phyloP scores from a whole-genome alignment of 371 early-diverging fungal genomes.

The Thermomucor indicae-seudaticae region DNA sequence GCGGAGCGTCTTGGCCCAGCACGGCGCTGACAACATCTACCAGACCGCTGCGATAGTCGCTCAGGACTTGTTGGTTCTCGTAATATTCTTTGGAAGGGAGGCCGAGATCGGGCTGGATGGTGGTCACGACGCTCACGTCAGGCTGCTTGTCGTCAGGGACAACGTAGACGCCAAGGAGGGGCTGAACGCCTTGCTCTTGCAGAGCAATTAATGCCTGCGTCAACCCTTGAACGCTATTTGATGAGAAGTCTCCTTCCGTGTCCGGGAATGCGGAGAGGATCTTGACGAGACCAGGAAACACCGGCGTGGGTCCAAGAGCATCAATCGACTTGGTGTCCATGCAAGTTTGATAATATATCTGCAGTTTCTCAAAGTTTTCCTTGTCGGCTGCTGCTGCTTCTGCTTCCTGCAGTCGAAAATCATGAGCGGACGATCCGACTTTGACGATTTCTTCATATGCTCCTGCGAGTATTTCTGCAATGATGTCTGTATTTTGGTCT shows the following conservation, averaged over 20 bases:
- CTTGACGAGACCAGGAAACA: slow-evolving; percentile 24
- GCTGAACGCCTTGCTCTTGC: slow-evolving; percentile 6
- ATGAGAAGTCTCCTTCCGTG: background rate
- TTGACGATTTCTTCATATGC: slow-evolving; percentile 15
- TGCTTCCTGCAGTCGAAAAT: slow-evolving; percentile 8
- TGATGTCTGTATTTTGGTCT: background rate
- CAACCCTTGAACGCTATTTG: background rate
- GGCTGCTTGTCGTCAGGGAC: slow-evolving; percentile 47
- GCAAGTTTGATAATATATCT: slow-evolving; percentile 46
- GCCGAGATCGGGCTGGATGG: slow-evolving; percentile 37
- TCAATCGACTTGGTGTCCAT: slow-evolving; percentile 40
- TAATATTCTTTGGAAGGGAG: slow-evolving; percentile 60
- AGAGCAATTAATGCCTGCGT: slow-evolving; percentile 6
- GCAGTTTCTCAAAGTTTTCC: slow-evolving; percentile 37
- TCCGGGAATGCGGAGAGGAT: background rate
- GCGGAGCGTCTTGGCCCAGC: slow-evolving; percentile 3
- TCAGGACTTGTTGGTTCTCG: slow-evolving; percentile 21
- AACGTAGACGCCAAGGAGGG: slow-evolving; percentile 27
- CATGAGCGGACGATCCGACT: background rate
- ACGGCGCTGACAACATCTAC: slow-evolving; percentile 12
- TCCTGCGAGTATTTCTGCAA: background rate
- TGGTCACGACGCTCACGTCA: slow-evolving; percentile 20
- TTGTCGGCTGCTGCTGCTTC: slow-evolving; percentile 17
- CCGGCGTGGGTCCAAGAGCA: slow-evolving; percentile 43
- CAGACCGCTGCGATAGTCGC: slow-evolving; percentile 32